A percentile compares a stretch with the other conserved stretches of the same genome.
These are phyloP conservation scores for Thalassiosira profunda DNA, from an alignment of 108 stramenopile species.

Conservation along the genomic window DNA sequence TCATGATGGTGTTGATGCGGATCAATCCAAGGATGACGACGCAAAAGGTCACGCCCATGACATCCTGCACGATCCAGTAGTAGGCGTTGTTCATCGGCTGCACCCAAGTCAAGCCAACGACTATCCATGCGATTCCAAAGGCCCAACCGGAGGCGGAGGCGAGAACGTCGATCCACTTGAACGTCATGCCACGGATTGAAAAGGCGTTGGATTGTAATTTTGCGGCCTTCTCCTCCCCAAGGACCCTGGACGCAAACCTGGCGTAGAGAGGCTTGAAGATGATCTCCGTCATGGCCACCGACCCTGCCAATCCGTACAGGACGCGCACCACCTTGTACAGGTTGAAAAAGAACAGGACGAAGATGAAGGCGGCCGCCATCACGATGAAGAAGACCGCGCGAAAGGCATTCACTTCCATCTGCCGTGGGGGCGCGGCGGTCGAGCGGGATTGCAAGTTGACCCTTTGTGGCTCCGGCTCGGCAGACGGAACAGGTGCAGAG, in stretches of 20 bases:
- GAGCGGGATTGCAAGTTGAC: conserved; percentile 9
- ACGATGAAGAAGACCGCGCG: conserved; percentile 88
- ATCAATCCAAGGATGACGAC: conserved; percentile 81
- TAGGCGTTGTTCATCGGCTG: conserved; percentile 59
- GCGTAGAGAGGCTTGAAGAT: conserved; percentile 56
- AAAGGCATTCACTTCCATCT: conserved; percentile 72
- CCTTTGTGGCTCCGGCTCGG: conserved; percentile 13
- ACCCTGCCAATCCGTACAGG: conserved; percentile 80
- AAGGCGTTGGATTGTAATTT: conserved; percentile 21
- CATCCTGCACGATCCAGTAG: conserved; percentile 92
- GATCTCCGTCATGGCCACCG: conserved; percentile 57
- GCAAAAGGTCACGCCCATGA: conserved; percentile 92
- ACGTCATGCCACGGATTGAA: neutral
- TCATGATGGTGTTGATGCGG: conserved; percentile 80
- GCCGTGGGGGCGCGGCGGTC: conserved; percentile 21
- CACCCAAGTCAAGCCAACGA: conserved; percentile 55
- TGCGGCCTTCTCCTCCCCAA: neutral
- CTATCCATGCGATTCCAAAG: conserved; percentile 55
- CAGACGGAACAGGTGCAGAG: neutral
- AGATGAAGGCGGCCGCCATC: conserved; percentile 75
- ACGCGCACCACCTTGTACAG: conserved; percentile 81
- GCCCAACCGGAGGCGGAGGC: conserved; percentile 36
- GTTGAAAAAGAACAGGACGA: conserved; percentile 91
- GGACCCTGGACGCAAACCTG: conserved; percentile 1
- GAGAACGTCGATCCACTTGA: conserved; percentile 49